Evolutionary conservation across 2,329 filamentous ascomycete genomes (phyloP), one percentile per base, ranked within the genome.

Genomic region (Lithohypha guttulata): DNA sequence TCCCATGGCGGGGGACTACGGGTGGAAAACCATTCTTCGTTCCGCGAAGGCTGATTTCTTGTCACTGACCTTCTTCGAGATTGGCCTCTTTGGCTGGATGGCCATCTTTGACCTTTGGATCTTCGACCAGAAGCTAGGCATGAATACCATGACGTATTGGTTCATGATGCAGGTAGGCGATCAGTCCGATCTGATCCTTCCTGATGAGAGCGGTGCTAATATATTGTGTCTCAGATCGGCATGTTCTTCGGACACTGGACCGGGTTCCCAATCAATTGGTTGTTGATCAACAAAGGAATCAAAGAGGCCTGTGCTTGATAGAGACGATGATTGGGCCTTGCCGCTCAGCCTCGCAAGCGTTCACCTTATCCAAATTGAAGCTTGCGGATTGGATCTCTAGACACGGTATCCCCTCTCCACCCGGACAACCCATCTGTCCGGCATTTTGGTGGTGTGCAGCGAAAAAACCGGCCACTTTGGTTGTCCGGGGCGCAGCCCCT

Each of bases 81-180:
- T 56, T 8, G 53, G 53, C 7, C 36, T 49, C n/a, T 55, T 54
- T 42, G 45, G 49, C 9, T 55, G 53, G 53, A 54, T 55, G 53
- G 45, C 43, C 4, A 46, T 49, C 19, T 55, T 45, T 37, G 45
- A 55, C 35, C 37, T 53, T 25, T 51, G 39, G 2, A 52, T 55
- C 13, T 55, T 47, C 30, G 23, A 47, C 4, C 50, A 37, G 17
- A 27, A 39, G 40, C 42, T 55, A 30, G 41, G 41, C 19, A 53
- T 55, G 51, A 47, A 43, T 27, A 54, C 43, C 11, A 36, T 42
- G 26, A 51, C 47, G 30, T 55, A 55, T 37, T 55, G 53, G 53
- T 55, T 49, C 46, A 52, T 54, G 53, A 54, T 55, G 27, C 27
- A 29, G 27, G 27, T 29, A 29, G 27, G 27, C 27, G 27, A 29